Evolutionary conservation across 2,329 filamentous ascomycete genomes (phyloP).

Genomic region (Fusarium cicatricum): DNA sequence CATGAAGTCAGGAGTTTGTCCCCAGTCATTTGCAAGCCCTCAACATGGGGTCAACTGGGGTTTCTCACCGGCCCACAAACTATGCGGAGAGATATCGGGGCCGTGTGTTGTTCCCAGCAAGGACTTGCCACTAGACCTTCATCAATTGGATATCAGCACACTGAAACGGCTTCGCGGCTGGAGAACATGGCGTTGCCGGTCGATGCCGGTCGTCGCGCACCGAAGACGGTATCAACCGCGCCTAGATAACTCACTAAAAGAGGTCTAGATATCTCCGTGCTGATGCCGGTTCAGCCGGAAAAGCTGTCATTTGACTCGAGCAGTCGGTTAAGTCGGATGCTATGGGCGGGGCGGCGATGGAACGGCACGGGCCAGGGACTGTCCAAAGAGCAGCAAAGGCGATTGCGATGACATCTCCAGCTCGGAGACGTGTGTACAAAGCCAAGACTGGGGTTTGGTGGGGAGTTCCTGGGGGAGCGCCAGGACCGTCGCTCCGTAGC

Average conservation of each 20-base stretch:
- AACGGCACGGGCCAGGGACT: constrained; percentile 27
- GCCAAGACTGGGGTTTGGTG: constrained; percentile 14
- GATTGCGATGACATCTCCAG: constrained; percentile 16
- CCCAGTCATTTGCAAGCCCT: constrained; percentile 14
- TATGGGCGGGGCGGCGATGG: neutral
- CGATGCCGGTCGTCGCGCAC: constrained; percentile 23
- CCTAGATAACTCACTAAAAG: neutral
- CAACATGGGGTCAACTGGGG: constrained; percentile 15
- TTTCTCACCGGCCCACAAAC: neutral
- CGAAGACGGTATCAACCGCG: neutral
- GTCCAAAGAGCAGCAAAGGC: neutral
- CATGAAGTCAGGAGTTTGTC: neutral
- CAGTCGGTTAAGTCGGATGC: constrained; percentile 38
- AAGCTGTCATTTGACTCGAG: constrained; percentile 9
- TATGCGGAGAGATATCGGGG: constrained; percentile 2
- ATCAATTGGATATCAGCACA: no score
- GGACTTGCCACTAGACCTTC: constrained; percentile 21
- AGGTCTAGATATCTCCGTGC: neutral
- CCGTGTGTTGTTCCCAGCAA: neutral
- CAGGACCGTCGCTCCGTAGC: neutral
- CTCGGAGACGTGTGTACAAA: neutral
- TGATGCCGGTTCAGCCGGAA: constrained; percentile 22
- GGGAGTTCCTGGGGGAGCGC: neutral
- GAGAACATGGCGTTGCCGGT: constrained; percentile 18
- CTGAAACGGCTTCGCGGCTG: no score